Evolutionary conservation across 2,329 filamentous ascomycete genomes (phyloP), one percentile per base, ranked within the genome.

Genomic region (Elsinoe australis): DNA sequence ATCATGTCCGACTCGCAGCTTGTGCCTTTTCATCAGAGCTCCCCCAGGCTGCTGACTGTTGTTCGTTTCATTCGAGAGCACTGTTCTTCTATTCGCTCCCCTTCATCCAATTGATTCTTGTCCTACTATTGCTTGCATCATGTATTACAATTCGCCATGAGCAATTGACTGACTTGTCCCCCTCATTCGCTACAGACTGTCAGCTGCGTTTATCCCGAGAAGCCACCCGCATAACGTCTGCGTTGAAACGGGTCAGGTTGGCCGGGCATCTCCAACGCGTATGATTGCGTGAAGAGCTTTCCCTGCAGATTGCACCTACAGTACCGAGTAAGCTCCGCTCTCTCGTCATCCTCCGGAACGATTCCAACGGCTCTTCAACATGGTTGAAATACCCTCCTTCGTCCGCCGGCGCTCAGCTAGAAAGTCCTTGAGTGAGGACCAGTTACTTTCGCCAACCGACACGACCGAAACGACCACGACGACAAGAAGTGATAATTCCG

Each of bases 381-480:
- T 48, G 45, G 45, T 48, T 36, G 45, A 48, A 48, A 48, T 48
- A 48, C 17, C 45, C 33, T 17, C 44, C 31, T 48, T 48, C 39
- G 45, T 38, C 45, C 45, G 45, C 34, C 32, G 34, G 34, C 45
- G 34, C 10, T 48, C 45, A 9, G 45, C 45, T 18, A 48, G 34
- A 26, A 38, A 39, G 34, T 39, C 45, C 17, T 29, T 39, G 34
- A 14, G 22, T 17, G 32, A 36, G 31, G 45, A 48, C 24, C 33
- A 48, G 5, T 39, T 38, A 19, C 9, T 36, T 38, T 31, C 14
- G 21, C 32, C 45, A n/a, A 33, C 24, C 22, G 45, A 36, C 38
- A 34, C 45, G 45, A 36, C 14, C 24, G 45, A 48, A 48, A 48
- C 45, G 45, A 48, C 24, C 17, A 8, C 45, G 15, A 31, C 45